Evolutionary conservation across 768 basidiomycete genomes (phyloP).

Genomic region (Tricholoma furcatifolium): DNA sequence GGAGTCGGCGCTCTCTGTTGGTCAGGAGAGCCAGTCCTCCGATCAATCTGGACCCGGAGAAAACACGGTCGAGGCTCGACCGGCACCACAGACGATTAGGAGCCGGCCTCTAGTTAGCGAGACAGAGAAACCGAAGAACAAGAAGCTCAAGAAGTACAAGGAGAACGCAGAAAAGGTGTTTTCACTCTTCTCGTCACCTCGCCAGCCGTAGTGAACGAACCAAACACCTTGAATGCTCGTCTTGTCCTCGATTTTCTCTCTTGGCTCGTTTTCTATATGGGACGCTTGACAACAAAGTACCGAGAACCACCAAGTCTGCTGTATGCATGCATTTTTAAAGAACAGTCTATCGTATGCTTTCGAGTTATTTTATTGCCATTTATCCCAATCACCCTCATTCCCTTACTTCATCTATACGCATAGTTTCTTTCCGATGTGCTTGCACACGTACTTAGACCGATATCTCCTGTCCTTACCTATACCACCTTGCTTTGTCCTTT

Average conservation of each 20-base stretch:
- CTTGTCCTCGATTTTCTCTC: constrained; percentile 9
- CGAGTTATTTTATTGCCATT: constrained; percentile 30
- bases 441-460: constrained; percentile 3
- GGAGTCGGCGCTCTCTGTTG: constrained; percentile 74
- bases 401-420: constrained; percentile 17
- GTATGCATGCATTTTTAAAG: constrained; percentile 17
- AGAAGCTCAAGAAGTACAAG: constrained; percentile 84
- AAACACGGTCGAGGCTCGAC: constrained; percentile 18
- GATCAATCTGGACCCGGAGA: constrained; percentile 65
- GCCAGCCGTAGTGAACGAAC: constrained; percentile 33
- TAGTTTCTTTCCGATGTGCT: constrained; percentile 1
- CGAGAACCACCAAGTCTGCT: constrained; percentile 10
- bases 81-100: constrained; percentile 14
- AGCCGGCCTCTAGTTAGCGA: constrained; percentile 34
- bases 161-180: constrained; percentile 85
- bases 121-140: constrained; percentile 63
- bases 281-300: constrained; percentile 4
- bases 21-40: constrained; percentile 67
- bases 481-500: constrained; percentile 20
- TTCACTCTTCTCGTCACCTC: constrained; percentile 77
- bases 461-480: constrained; percentile 22
- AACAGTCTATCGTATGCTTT: constrained; percentile 19
- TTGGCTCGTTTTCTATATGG: constrained; percentile 11
- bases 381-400: constrained; percentile 21
- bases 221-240: neutral